Evolutionary conservation across 768 basidiomycete genomes (phyloP).

Genomic region (Rhodotorula paludigena): DNA sequence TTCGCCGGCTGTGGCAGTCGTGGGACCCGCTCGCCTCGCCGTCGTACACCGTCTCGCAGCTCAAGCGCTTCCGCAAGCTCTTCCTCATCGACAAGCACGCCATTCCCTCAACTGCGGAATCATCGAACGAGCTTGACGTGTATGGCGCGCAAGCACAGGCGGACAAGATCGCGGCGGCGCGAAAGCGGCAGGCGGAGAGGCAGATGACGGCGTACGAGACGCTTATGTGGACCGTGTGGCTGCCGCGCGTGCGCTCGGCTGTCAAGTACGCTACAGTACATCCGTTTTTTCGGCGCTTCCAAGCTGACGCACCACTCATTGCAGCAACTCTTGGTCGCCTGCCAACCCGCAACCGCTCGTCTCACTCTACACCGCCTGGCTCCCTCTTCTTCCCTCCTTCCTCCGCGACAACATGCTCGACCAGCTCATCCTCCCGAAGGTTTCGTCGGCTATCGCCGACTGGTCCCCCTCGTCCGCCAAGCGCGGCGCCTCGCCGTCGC

Average conservation of each 20-base stretch:
- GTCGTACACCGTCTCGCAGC: constrained; percentile 46
- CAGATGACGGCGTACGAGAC: constrained; percentile 92
- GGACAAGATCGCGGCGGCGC: constrained; percentile 4
- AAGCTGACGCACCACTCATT: too few species aligned
- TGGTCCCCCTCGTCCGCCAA: constrained; percentile 60
- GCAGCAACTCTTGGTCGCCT: constrained; percentile 80
- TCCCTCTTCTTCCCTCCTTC: constrained; percentile 77
- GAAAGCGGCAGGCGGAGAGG: constrained; percentile 15
- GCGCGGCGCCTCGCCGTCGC: constrained; percentile 51
- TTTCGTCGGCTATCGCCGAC: constrained; percentile 71
- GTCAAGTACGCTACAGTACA: constrained; percentile 77
- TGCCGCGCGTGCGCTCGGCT: constrained; percentile 84
- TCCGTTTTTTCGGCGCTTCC: too few species aligned
- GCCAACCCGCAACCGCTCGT: constrained; percentile 68
- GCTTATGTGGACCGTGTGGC: constrained; percentile 88
- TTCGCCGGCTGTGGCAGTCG: constrained; percentile 64
- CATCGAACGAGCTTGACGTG: neutral
- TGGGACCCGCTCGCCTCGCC: constrained; percentile 87
- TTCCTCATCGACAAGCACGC: constrained; percentile 43
- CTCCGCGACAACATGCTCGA: constrained; percentile 92
- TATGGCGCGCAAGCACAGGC: constrained; percentile 14
- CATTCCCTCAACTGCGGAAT: neutral
- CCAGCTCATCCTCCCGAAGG: constrained; percentile 89
- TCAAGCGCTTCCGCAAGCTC: constrained; percentile 47
- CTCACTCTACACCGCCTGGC: constrained; percentile 81